A percentile compares a stretch with the other conserved stretches of the same genome.
These are phyloP conservation scores for Gloeostereum incarnatum DNA, from an alignment of 768 basidiomycete species.

Conservation along the genomic window DNA sequence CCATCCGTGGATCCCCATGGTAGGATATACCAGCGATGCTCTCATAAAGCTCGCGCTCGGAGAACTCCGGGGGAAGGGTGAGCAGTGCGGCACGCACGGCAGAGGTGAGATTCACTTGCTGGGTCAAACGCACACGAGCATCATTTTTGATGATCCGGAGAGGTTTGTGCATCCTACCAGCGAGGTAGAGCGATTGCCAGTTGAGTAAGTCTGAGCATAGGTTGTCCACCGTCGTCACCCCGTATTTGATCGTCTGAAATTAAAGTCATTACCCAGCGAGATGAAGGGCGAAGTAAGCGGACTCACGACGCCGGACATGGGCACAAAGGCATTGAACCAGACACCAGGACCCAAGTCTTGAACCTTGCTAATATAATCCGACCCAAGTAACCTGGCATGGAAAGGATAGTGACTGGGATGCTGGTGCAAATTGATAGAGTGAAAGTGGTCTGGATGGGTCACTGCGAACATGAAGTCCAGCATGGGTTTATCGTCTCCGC, in stretches of 20 bases:
- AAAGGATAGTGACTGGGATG: constrained; percentile 87
- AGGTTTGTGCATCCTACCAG: constrained; percentile 97
- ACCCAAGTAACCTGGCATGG: constrained; percentile 78
- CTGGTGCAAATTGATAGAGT: constrained; percentile 91
- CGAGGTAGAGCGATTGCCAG: constrained; percentile 90
- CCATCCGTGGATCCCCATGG: constrained; percentile 87
- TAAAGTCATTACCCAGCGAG: background rate
- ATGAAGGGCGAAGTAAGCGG: constrained; percentile 5
- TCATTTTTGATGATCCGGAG: constrained; percentile 90
- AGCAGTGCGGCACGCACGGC: constrained; percentile 88
- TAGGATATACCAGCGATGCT: constrained; percentile 85
- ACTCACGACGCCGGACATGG: constrained; percentile 78
- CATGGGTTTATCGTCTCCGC: constrained; percentile 51
- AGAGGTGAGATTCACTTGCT: constrained; percentile 88
- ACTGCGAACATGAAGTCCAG: constrained; percentile 97
- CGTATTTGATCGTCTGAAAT: constrained; percentile 86
- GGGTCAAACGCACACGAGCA: constrained; percentile 82
- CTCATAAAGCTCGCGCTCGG: constrained; percentile 76
- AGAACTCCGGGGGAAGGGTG: constrained; percentile 73
- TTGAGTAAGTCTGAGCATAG: constrained; percentile 86
- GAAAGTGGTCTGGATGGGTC: constrained; percentile 87
- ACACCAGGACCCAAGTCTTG: constrained; percentile 77
- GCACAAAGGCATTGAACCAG: constrained; percentile 93
- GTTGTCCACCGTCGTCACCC: constrained; percentile 85
- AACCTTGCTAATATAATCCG: constrained; percentile 68